These are phyloP conservation scores for Alternaria arbusti DNA, from an alignment of 2,329 filamentous ascomycete species.

Conservation along the genomic window DNA sequence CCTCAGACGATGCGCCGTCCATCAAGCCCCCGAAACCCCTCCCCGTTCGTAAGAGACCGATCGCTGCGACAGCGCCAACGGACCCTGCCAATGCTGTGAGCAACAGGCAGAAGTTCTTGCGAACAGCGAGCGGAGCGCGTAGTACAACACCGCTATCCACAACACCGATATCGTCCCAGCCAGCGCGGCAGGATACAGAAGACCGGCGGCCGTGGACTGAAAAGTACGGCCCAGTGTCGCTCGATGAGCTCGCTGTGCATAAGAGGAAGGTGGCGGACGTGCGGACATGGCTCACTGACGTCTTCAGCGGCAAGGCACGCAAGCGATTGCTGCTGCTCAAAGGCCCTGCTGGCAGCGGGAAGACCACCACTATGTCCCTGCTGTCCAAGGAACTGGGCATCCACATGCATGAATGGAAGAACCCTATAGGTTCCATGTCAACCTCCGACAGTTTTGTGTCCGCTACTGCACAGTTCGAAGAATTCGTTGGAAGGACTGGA, in stretches of 20 bases:
- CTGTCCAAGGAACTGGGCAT: constrained; percentile 79
- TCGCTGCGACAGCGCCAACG: constrained; percentile 16
- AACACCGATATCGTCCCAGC: constrained; percentile 34
- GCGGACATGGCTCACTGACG: constrained; percentile 78
- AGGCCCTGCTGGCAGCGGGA: constrained; percentile 88
- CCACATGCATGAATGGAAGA: constrained; percentile 88
- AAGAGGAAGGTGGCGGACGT: constrained; percentile 94
- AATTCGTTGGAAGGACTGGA: constrained; percentile 83
- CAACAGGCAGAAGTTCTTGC: constrained; percentile 55
- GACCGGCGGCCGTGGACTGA: constrained; percentile 86
- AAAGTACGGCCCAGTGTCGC: constrained; percentile 73
- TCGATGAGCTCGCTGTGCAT: constrained; percentile 90
- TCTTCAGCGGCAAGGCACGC: constrained; percentile 64
- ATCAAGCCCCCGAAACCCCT: constrained; percentile 28
- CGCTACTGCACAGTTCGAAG: constrained; percentile 82
- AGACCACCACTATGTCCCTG: constrained; percentile 84
- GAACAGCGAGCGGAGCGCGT: constrained; percentile 44
- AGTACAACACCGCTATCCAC: constrained; percentile 30
- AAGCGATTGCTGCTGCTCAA: constrained; percentile 84
- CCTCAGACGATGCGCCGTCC: constrained; percentile 40
- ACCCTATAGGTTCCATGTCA: constrained; percentile 70
- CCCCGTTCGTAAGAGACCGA: constrained; percentile 40
- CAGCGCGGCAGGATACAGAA: constrained; percentile 40
- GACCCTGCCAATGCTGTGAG: constrained; percentile 28
- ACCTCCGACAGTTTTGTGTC: constrained; percentile 70